A percentile compares a stretch with the other conserved stretches of the same genome.
Evolutionary conservation across 129 eudicot genomes (phyloP).

Genomic region (Artemisia argyi): DNA sequence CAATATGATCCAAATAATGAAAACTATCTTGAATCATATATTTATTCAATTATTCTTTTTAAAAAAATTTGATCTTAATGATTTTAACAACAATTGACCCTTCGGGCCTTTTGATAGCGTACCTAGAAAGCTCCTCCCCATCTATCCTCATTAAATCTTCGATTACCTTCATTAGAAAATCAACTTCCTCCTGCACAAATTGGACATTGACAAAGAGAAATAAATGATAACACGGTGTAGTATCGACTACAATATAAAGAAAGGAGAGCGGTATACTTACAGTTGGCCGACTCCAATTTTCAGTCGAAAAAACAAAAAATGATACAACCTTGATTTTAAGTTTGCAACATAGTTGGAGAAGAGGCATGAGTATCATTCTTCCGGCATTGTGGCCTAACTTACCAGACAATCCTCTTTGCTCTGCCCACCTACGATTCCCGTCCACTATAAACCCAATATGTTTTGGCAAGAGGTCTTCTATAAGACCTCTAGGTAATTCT

Average conservation of each 20-base stretch:
- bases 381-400: conserved; percentile 15
- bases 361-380: conserved; percentile 1
- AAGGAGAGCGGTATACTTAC: conserved; percentile 11
- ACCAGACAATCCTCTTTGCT: conserved; percentile 7
- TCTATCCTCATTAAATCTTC: conserved; percentile 19
- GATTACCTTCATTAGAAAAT: conserved; percentile 21
- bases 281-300: conserved; percentile 18
- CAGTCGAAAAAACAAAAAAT: conserved; percentile 21
- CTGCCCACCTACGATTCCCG: conserved; percentile 21
- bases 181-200: conserved; percentile 22
- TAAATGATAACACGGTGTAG: background rate
- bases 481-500: background rate
- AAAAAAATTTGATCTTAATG: no score
- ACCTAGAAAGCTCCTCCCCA: conserved; percentile 14
- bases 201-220: no score
- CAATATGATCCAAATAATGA: no score
- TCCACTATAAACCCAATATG: conserved; percentile 19
- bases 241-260: background rate
- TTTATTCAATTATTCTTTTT: no score
- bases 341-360: background rate
- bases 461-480: conserved; percentile 19
- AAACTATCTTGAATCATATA: no score
- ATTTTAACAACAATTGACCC: no score
- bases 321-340: conserved; percentile 10
- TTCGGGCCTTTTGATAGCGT: background rate